Percentiles rank a stretch among this genome's conserved stretches.
These are phyloP conservation scores for Thielaviopsis euricoi DNA, from an alignment of 2,329 filamentous ascomycete genomes.

Conservation along the genomic window DNA sequence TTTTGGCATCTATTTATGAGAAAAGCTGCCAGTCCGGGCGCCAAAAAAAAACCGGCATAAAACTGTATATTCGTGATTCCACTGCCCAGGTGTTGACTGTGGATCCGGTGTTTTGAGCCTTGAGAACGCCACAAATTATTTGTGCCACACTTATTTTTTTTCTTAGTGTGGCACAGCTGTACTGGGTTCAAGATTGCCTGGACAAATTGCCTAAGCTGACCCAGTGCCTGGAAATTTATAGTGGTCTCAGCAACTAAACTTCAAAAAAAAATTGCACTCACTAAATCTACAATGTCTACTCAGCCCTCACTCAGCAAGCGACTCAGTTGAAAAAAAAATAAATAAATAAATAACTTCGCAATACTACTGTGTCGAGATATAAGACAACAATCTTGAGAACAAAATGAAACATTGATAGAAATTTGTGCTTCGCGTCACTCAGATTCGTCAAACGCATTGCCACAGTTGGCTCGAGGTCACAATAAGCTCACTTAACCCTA, in stretches of 20 bases:
- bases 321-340: neutral
- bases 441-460: too few relatives aligned
- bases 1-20: conserved; percentile 24
- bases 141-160: neutral
- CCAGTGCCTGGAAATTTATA: conserved; percentile 1
- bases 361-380: neutral
- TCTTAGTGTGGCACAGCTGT: conserved; percentile 10
- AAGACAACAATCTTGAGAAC: neutral
- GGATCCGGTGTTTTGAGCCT: conserved; percentile 6
- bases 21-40: neutral
- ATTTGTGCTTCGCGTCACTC: too few relatives aligned
- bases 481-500: too few relatives aligned
- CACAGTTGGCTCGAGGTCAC: too few relatives aligned
- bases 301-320: conserved; percentile 9
- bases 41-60: conserved; percentile 10
- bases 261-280: too few relatives aligned
- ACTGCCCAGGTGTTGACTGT: conserved; percentile 10
- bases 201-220: too few relatives aligned
- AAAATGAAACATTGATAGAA: neutral
- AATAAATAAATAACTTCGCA: neutral
- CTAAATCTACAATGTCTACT: conserved; percentile 9
- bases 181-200: conserved; percentile 6
- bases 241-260: neutral
- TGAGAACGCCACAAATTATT: neutral
- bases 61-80: conserved; percentile 2